phyloP scores from a whole-genome alignment of 305 asterid species.

The Stenogyne calaminthoides region DNA sequence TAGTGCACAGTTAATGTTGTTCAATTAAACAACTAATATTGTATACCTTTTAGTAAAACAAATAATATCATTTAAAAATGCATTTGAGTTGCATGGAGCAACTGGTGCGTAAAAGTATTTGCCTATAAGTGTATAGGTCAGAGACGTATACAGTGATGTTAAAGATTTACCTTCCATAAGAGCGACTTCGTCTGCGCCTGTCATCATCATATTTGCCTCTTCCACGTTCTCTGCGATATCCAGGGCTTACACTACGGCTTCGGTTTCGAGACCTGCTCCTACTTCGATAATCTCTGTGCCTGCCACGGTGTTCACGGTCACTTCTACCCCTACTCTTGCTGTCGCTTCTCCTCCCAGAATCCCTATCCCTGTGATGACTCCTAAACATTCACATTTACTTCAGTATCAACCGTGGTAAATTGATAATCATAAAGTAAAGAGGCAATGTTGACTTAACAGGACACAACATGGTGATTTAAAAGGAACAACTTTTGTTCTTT shows the following conservation, averaged over 20 bases:
- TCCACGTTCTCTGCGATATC: constrained; percentile 66
- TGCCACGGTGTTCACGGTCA: constrained; percentile 69
- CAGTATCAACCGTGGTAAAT: not conserved
- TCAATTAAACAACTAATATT: too few species aligned
- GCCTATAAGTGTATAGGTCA: not conserved
- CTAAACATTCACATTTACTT: constrained; percentile 35
- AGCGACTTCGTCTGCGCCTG: constrained; percentile 74
- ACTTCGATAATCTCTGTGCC: constrained; percentile 51
- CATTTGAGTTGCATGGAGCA: too few species aligned
- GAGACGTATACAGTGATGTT: not conserved
- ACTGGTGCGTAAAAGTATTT: too few species aligned
- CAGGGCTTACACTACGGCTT: constrained; percentile 81
- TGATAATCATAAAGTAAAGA: not conserved
- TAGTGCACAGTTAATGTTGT: too few species aligned
- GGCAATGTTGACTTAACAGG: not conserved
- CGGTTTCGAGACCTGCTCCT: constrained; percentile 73
- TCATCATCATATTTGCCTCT: constrained; percentile 78
- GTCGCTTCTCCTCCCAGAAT: constrained; percentile 70
- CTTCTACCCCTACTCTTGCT: constrained; percentile 74
- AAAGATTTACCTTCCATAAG: constrained; percentile 64
- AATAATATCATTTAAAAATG: too few species aligned
- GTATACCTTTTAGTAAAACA: too few species aligned
- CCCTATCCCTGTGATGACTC: constrained; percentile 64
- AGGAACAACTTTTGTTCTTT: not conserved
- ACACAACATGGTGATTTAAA: not conserved